Conservation (phyloP, 2,329 filamentous ascomycete species). For the Aspergillus melleus region DNA sequence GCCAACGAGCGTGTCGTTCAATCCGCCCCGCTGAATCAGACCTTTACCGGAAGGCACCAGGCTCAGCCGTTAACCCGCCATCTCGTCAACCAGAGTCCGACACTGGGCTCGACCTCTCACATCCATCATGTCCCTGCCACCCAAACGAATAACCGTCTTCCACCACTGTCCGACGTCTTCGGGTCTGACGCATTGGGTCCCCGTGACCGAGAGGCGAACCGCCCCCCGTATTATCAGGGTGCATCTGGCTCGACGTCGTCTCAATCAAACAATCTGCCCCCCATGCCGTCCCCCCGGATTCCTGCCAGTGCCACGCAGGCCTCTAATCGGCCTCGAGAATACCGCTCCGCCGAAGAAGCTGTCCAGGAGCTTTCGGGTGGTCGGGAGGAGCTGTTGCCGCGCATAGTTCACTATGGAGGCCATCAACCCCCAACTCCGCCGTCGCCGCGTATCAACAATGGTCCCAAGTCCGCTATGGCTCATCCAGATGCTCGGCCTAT, state of each 20-base stretch:
- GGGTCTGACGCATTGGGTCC: constrained; percentile 68
- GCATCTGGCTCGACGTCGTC: constrained; percentile 64
- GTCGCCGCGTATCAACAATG: constrained; percentile 55
- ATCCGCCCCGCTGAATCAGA: constrained; percentile 90
- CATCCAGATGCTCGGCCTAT: constrained; percentile 55
- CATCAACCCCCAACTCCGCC: constrained; percentile 92
- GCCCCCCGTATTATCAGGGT: constrained; percentile 48
- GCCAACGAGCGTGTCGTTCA: constrained; percentile 94
- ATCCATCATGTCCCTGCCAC: constrained; percentile 86
- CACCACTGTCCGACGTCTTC: constrained; percentile 93
- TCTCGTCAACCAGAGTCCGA: constrained; percentile 77
- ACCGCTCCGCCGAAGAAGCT: constrained; percentile 92
- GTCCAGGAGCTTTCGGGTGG: constrained; percentile 87
- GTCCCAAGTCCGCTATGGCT: constrained; percentile 29
- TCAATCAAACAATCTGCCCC: constrained; percentile 64
- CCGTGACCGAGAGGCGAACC: constrained; percentile 36
- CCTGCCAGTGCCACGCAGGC: constrained; percentile 55
- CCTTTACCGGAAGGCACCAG: constrained; percentile 87
- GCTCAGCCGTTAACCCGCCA: constrained; percentile 75
- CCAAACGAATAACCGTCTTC: constrained; percentile 88
- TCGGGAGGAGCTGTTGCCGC: constrained; percentile 87
- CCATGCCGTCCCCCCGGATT: constrained; percentile 76
- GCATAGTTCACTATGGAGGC: constrained; percentile 91
- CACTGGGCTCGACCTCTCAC: constrained; percentile 79
- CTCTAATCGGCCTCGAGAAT: constrained; percentile 71